Evolutionary conservation across 2,329 filamentous ascomycete species (phyloP), one percentile per base, ranked within the genome.

Genomic region (Thermochaetoides dissita): DNA sequence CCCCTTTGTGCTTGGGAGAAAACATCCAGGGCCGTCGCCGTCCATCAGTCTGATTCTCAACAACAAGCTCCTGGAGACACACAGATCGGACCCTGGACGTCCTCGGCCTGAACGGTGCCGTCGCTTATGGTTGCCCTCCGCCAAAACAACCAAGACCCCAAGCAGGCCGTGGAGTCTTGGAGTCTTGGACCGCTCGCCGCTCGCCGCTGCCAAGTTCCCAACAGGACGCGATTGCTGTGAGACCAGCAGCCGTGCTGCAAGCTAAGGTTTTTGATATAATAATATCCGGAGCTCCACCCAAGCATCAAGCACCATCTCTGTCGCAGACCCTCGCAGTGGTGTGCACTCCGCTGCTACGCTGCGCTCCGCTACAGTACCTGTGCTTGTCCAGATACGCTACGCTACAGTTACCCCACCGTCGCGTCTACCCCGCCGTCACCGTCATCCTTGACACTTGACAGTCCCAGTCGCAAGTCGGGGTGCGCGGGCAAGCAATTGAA

Each of bases 361-460:
- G n/a, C 39, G 32, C 28, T 28, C 10, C 36, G 34, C 11, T 31
- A 11, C 28, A 12, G 24, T 38, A 30, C 10, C 12, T 7, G n/a
- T 31, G 17, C 31, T 24, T 31, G 10, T 29, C 28, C 30, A 31
- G 36, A 28, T 29, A 33, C 9, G 12, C 24, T 37, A 38, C 42
- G 24, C 40, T 11, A 12, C 31, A 6, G 30, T 34, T 11, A 47
- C 45, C 47, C 47, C 47, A 48, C 47, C 39, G 44, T 41, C 43
- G 34, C 43, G 39, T 47, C 31, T 44, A 49, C 47, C 47, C 47
- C 47, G 47, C 47, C 42, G 47, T 49, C 41, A 30, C 42, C 17
- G 17, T 24, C 46, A 49, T 40, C 46, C 45, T 33, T 45, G 42
- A 38, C 11, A 34, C 34, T 17, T 24, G 11, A 39, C 31, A 33